Evolutionary conservation across 441 rosid species (phyloP), one percentile per base, ranked within the genome.

Genomic region (Theobroma grandiflorum): DNA sequence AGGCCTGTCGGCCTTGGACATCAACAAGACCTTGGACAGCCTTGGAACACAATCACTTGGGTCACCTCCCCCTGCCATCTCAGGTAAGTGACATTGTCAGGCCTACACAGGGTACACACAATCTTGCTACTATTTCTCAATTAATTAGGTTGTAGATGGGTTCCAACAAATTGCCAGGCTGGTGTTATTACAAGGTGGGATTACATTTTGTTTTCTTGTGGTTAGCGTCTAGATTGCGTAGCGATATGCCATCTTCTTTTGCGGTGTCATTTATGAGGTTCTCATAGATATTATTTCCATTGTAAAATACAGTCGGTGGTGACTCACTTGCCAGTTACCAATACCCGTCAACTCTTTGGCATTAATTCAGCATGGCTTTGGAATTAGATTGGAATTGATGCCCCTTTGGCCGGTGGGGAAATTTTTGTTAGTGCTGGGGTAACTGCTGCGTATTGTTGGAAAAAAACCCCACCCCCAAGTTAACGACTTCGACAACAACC

Each of bases 1-100:
- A 67, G 18, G 61, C 12, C 52, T 88, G 91, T 88, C 88, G 88
- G 91, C 72, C 80, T 68, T 58, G 55, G 91, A 88, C 72, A 80
- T 78, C 86, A 87, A 87, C 92, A 78, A 79, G 47, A 80, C 89
- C 75, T 50, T 0, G 3, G 58, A 35, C 80, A 58, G 20, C 31
- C 49, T 18, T 14, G 50, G 61, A 82, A 76, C 84, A 78, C 16
- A 33, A 76, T 83, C 79, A 73, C 65, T 72, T 18, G 6, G 66
- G 49, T 82, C 80, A 31, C 78, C 74, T n/a, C 62, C 14, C 67
- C 38, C 58, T 49, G 74, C 57, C 37, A 50, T 22, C 40, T 7
- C 61, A 6, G 6, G 59, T 22, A 31, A 26, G 59, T 22, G 16
- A 26, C 68, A 16, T 9, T 74, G 78, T 62, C 57, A 31, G 14